Evolutionary conservation across 768 basidiomycete genomes (phyloP), one percentile per base, ranked within the genome.

Genomic region (Gautieria morchelliformis): DNA sequence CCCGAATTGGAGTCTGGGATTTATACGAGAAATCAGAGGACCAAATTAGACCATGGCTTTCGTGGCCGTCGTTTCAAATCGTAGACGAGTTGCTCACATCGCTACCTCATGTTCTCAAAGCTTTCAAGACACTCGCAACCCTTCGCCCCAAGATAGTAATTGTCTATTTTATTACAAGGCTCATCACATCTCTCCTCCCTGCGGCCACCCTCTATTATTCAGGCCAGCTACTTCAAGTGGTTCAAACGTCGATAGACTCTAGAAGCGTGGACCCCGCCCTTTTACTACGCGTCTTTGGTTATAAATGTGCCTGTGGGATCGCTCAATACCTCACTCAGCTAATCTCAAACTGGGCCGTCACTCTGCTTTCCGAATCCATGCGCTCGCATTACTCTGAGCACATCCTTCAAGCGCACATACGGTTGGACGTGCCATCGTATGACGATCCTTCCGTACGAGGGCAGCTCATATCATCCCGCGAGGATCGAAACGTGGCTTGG

Each of bases 401-500:
- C 61, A 78, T 79, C 55, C 89, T 88, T 67, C 71, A 74, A 32
- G 82, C 84, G 10, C 59, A 60, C 45, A 20, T 80, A 19, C 79
- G 88, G 7, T 75, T 91, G 33, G 88, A 91, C 66, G 74, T 89
- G 2, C 86, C 87, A 1, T 88, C 88, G 0, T 89, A 81, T 56
- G 78, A 83, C 56, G 85, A 89, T 67, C 75, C 83, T 6, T 75
- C 77, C 8, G 73, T 89, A 6, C 83, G 83, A 61, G 74, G 78
- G 27, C 87, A 87, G 62, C 70, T 90, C 22, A 79, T 85, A 55
- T 68, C 78, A 30, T 19, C 74, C 79, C 8, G 68, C 71, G 62
- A 67, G 71, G 6, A n/a, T n/a, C 27, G 2, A n/a, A 78, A 73
- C 48, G 74, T 85, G 37, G 83, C 82, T 9, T 88, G 84, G 78